phyloP scores from a whole-genome alignment of 2,329 filamentous ascomycete genomes.

The Albophoma yamanashiensis region DNA sequence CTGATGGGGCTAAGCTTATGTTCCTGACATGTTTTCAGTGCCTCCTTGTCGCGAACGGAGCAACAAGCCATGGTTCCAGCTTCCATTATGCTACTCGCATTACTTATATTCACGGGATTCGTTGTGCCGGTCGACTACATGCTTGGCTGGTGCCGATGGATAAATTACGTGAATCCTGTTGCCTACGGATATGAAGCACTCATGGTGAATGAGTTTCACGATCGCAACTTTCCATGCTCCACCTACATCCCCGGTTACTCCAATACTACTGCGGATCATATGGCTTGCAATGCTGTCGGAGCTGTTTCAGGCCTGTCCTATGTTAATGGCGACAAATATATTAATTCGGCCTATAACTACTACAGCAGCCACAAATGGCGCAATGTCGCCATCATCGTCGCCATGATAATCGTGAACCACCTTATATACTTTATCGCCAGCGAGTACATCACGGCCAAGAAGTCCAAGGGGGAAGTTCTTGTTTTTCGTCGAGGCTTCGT shows the following conservation, averaged over 20 bases:
- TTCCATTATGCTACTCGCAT: background rate
- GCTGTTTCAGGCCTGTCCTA: background rate
- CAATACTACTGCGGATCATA: background rate
- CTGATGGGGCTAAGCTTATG: too few relatives aligned
- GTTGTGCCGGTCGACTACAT: slow-evolving; percentile 32
- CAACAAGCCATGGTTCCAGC: slow-evolving; percentile 2
- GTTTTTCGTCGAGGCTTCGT: slow-evolving; percentile 39
- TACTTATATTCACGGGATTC: slow-evolving; percentile 38
- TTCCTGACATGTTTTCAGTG: background rate
- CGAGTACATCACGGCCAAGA: slow-evolving; percentile 35
- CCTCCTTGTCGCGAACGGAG: slow-evolving; percentile 1
- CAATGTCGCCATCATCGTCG: background rate
- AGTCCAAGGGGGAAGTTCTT: slow-evolving; percentile 51
- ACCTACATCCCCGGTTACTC: slow-evolving; percentile 25
- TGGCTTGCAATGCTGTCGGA: background rate
- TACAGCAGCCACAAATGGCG: background rate
- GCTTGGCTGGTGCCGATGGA: slow-evolving; percentile 59
- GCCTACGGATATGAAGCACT: slow-evolving; percentile 56
- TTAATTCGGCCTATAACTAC: background rate
- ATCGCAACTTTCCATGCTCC: slow-evolving; percentile 26
- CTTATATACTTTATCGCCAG: slow-evolving; percentile 35
- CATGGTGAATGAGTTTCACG: slow-evolving; percentile 56
- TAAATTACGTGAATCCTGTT: slow-evolving; percentile 55
- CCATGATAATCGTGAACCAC: background rate
- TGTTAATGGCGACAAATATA: background rate